Conservation (phyloP, 2,329 filamentous ascomycete species). For the Fusarium denticulatum region DNA sequence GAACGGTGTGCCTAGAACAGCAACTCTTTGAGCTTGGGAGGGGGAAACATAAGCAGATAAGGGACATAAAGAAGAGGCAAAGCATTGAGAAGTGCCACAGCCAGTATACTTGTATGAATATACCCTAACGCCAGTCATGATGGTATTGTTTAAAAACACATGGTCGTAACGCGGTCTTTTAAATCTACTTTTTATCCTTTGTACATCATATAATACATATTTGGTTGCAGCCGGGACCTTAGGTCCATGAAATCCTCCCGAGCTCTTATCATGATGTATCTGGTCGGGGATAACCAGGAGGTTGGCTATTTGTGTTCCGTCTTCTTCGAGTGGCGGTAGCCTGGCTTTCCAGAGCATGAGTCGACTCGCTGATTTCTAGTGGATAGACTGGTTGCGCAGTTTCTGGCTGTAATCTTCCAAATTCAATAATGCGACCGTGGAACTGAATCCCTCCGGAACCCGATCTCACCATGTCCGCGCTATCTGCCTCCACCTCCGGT, state of each 20-base stretch:
- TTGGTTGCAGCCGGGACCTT: neutral
- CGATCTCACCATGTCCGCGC: slow-evolving; percentile 37
- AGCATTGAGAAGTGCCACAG: neutral
- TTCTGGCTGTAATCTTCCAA: slow-evolving; percentile 27
- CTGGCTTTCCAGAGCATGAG: slow-evolving; percentile 3
- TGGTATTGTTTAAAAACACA: neutral
- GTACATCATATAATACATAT: neutral
- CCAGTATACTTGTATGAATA: neutral
- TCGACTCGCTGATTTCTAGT: slow-evolving; percentile 21
- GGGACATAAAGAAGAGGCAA: neutral
- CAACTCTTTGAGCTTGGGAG: slow-evolving; percentile 47
- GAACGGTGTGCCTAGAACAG: slow-evolving; percentile 51
- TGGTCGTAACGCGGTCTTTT: neutral
- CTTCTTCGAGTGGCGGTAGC: neutral
- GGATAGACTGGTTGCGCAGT: slow-evolving; percentile 19
- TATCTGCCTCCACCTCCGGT: slow-evolving; percentile 1
- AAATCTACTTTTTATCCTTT: neutral
- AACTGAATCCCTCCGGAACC: slow-evolving; percentile 40
- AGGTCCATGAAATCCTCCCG: neutral
- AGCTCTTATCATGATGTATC: neutral
- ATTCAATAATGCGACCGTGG: slow-evolving; percentile 35
- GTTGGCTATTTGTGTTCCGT: neutral
- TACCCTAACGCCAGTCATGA: neutral
- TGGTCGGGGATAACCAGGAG: neutral
- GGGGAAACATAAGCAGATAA: neutral